Evolutionary conservation across 768 basidiomycete species (phyloP).

Genomic region (Collybia sp.): DNA sequence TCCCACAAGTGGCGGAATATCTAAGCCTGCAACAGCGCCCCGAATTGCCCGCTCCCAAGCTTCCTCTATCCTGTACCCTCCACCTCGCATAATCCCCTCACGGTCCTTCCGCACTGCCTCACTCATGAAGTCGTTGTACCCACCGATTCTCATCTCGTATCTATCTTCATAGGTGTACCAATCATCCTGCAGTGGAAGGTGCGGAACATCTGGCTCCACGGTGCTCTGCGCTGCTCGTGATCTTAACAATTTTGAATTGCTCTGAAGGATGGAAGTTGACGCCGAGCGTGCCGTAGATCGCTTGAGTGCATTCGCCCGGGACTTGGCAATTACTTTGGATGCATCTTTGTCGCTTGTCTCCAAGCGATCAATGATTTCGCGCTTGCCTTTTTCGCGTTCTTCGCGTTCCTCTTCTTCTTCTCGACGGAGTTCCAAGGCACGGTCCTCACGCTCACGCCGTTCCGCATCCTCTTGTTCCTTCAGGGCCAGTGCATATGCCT

Average conservation of each 20-base stretch:
- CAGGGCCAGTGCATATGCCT: conserved; percentile 65
- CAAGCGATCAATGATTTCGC: conserved; percentile 76
- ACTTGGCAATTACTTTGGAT: conserved; percentile 62
- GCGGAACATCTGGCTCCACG: conserved; percentile 74
- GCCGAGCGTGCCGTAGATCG: conserved; percentile 54
- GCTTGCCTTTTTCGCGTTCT: conserved; percentile 65
- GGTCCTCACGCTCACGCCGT: conserved; percentile 61
- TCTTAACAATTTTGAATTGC: conserved; percentile 47
- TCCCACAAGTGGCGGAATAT: conserved; percentile 47
- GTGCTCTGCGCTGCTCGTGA: conserved; percentile 61
- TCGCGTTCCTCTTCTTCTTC: conserved; percentile 75
- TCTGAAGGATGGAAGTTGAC: conserved; percentile 38
- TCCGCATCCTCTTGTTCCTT: conserved; percentile 82
- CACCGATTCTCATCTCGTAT: conserved; percentile 44
- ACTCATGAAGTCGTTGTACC: conserved; percentile 71
- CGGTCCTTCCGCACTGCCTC: conserved; percentile 73
- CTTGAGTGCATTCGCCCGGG: conserved; percentile 59
- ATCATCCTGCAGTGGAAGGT: conserved; percentile 73
- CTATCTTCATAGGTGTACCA: conserved; percentile 73
- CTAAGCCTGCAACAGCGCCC: conserved; percentile 68
- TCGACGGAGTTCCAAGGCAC: conserved; percentile 59
- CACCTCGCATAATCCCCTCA: conserved; percentile 77
- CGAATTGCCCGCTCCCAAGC: conserved; percentile 83
- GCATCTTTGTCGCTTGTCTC: conserved; percentile 76
- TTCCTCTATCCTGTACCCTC: conserved; percentile 78